Base-by-base conservation (phyloP, 331 rosid species). In the Pyracantha coccinea region DNA sequence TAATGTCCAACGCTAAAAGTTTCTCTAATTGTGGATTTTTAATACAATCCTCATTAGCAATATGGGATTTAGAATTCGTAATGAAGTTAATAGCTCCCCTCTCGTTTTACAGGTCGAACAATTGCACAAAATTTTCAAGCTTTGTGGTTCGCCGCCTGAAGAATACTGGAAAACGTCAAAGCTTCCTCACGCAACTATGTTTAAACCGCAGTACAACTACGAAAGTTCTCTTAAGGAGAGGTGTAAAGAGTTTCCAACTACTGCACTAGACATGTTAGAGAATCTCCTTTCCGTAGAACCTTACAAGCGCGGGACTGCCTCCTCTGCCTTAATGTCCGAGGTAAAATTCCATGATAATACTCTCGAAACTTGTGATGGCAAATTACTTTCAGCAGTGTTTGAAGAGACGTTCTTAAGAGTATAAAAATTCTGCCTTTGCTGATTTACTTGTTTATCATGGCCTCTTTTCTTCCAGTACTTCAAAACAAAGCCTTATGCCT, bases 171-270 rank as follows among this genome's bases (percentile, higher is more conserved):
- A 76, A 73, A 92, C 78, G 66, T 77, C 75, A 21, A 92, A 84
- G 82, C 97, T 92, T 80, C 96, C 99, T 84, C 99, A 89, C 71
- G 85, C 92, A 65, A 84, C 96, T 28, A 90, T 88, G 97, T 95
- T 92, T 72, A 95, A 87, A 71, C 99, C 99, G 32, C 98, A 90
- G 52, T 79, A 85, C 68, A 77, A 80, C 19, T 90, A 95, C 25
- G 96, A 92, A 73, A 85, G 89, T 81, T 82, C 90, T 44, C 86
- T 95, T 8, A 47, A 38, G 21, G 97, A 92, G 58, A 90, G 85
- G 81, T 92, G 93, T 67, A 82, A 33, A 50, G 96, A 84, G n/a
- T 80, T 90, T 57, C 88, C 99, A 20, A 71, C 75, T 35, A 65
- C 88, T n/a, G 89, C 97, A 6, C 75, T 92, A 71, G 70, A 68